Conservation (phyloP, 2,329 filamentous ascomycete species). For the Mariannaea sp. region DNA sequence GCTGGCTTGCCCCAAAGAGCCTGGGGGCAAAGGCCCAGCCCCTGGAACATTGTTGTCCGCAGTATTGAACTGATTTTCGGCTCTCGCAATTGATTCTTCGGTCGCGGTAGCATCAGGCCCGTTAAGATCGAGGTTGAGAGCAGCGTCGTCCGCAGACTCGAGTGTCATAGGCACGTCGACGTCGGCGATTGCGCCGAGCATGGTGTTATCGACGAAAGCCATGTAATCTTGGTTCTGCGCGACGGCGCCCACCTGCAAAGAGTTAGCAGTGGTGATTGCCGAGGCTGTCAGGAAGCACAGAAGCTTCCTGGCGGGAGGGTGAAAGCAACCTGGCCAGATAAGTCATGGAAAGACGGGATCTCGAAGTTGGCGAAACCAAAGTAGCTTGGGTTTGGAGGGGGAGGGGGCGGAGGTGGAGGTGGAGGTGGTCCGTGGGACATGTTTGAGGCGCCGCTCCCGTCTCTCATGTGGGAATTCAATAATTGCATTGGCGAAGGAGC, state of each 20-base stretch:
- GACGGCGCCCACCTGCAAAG: constrained; percentile 34
- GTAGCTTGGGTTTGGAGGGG: constrained; percentile 37
- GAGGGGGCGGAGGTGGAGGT: constrained; percentile 43
- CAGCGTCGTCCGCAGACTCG: constrained; percentile 44
- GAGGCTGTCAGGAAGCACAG: constrained; percentile 15
- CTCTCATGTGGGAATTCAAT: constrained; percentile 30
- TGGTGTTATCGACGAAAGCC: constrained; percentile 49
- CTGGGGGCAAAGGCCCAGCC: constrained; percentile 49
- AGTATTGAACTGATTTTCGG: constrained; percentile 44
- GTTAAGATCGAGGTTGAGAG: constrained; percentile 29
- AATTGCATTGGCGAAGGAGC: constrained; percentile 38
- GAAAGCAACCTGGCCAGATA: constrained; percentile 35
- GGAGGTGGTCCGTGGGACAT: constrained; percentile 46
- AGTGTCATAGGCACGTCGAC: constrained; percentile 52
- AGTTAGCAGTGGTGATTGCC: constrained; percentile 25
- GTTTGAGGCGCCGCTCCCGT: constrained; percentile 29
- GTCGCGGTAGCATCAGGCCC: constrained; percentile 29
- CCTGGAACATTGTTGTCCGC: constrained; percentile 47
- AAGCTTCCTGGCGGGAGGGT: constrained; percentile 19
- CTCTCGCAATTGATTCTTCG: constrained; percentile 39
- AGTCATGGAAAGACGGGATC: constrained; percentile 36
- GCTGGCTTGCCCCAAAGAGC: constrained; percentile 43
- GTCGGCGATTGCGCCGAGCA: constrained; percentile 45
- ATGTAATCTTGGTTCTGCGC: constrained; percentile 48
- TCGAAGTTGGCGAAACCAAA: constrained; percentile 45